phyloP scores from a whole-genome alignment of 495 filamentous ascomycete genomes.

The Aspergillus haitiensis region DNA sequence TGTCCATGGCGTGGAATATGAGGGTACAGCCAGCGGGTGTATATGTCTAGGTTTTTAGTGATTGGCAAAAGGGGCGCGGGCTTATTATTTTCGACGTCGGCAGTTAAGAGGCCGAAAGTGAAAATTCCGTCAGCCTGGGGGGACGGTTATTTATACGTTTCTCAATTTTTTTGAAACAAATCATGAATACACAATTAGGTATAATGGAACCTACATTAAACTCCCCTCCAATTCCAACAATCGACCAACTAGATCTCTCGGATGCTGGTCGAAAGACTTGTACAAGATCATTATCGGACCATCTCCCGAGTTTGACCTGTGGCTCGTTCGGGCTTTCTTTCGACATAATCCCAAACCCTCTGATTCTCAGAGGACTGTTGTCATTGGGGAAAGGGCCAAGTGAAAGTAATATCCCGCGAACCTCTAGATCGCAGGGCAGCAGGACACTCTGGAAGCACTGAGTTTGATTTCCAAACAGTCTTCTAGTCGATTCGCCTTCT shows the following conservation, averaged over 20 bases:
- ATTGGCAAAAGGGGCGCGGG: background rate
- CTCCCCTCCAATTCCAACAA: background rate
- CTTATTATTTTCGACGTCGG: background rate
- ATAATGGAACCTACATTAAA: background rate
- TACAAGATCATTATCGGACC: background rate
- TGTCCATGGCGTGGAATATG: background rate
- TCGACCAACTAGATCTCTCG: background rate
- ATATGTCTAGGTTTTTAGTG: background rate
- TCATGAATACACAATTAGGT: background rate
- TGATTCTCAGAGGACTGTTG: background rate
- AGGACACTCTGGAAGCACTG: background rate
- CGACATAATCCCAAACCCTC: background rate
- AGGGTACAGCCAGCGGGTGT: slow-evolving; percentile 8
- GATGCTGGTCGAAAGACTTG: background rate
- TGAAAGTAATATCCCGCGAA: background rate
- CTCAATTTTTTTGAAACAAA: background rate
- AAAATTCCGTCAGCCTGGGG: background rate
- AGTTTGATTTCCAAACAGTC: background rate
- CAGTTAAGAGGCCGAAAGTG: slow-evolving; percentile 6
- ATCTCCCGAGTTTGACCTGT: background rate
- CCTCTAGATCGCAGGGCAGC: background rate
- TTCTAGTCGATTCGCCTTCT: background rate
- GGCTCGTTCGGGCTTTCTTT: background rate
- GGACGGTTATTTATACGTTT: background rate
- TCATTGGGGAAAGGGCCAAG: background rate